Evolutionary conservation across 257 asterid species (phyloP), one percentile per base, ranked within the genome.

Genomic region (Solanum ossicruentum): DNA sequence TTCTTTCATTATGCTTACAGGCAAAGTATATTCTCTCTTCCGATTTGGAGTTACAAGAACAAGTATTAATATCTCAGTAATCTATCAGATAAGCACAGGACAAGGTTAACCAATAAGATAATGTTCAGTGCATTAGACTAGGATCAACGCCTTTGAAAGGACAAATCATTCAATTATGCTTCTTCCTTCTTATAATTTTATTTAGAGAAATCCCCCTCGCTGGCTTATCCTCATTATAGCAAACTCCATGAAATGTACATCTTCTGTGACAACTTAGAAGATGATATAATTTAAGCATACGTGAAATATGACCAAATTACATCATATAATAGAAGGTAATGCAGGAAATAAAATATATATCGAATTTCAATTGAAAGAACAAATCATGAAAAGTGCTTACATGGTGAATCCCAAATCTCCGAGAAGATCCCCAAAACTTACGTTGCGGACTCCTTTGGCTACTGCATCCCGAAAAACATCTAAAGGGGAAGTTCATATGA

Each of bases 361-460:
- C 51, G 16, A 54, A 78, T 52, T 52, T 28, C 51, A 52, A 7
- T 28, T 7, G 16, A 28, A 36, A 78, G 51, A 52, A 78, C 66
- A 28, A 52, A 78, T 78, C 83, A 78, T 17, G 83, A 52, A 52
- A 78, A 28, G 49, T 28, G 45, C 83, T 78, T 93, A 96, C 99
- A 96, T 95, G 84, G 98, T 95, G 86, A 92, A 84, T 89, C 99
- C 99, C 88, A 96, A 84, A 89, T 96, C 82, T 88, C 93, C 97
- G 52, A 92, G 93, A 89, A 96, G 97, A 90, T 96, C 98, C 84
- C 97, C 98, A 47, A 96, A 96, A 92, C 98, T 95, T 84, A 95
- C 87, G 86, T 96, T 95, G 67, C 88, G 88, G 85, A 96, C 87
- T 91, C 99, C 99, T 89, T 84, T 96, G 84, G 92, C 91, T 54